Conservation (phyloP, 176 grass and related monocot species). For the Poa annua region DNA sequence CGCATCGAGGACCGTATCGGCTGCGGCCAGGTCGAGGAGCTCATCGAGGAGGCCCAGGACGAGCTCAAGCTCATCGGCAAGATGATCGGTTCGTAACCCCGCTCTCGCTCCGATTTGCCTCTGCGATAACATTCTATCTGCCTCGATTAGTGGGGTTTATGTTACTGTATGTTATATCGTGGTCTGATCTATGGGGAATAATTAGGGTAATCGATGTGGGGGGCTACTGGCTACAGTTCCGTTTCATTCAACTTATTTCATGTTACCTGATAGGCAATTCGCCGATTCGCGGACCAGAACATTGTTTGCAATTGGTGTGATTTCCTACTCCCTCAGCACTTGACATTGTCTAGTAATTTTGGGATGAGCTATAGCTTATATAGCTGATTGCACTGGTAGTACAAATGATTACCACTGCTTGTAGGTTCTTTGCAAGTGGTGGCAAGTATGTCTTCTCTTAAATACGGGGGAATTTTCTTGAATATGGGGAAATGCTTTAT, state of each 20-base stretch:
- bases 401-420: neutral
- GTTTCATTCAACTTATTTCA: neutral
- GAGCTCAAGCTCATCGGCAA: slow-evolving; percentile 88
- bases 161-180: neutral
- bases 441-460: neutral
- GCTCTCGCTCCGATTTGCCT: neutral
- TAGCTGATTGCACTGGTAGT: neutral
- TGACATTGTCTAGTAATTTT: neutral
- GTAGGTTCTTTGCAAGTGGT: neutral
- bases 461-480: neutral
- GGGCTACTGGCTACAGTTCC: neutral
- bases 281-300: neutral
- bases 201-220: slow-evolving; percentile 20
- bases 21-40: slow-evolving; percentile 87
- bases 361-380: neutral
- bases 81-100: slow-evolving; percentile 59
- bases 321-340: neutral
- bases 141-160: neutral
- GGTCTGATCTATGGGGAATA: neutral
- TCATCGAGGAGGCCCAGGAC: slow-evolving; percentile 92
- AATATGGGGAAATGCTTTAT: neutral
- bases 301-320: neutral
- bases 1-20: slow-evolving; percentile 75
- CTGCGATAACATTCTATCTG: neutral
- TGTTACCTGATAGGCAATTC: neutral